phyloP scores from a whole-genome alignment of 345 rosid species.

The Hibiscus trionum region DNA sequence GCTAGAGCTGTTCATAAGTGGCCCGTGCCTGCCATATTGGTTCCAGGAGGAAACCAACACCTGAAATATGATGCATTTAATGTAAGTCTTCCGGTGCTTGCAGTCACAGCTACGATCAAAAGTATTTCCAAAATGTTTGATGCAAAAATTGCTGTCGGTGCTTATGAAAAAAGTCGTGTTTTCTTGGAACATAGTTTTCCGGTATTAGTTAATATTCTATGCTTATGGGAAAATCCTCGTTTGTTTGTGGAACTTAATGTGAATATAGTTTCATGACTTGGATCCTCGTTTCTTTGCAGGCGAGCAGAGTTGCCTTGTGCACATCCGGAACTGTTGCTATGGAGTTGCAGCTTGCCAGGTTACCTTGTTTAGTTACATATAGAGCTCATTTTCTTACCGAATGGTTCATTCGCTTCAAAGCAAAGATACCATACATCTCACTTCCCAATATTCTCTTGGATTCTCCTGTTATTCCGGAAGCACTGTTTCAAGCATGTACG shows the following conservation, averaged over 20 bases:
- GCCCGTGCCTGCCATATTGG: constrained; percentile 65
- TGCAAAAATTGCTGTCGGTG: background rate
- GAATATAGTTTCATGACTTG: background rate
- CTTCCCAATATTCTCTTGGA: constrained; percentile 80
- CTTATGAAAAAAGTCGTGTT: background rate
- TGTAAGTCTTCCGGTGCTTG: constrained; percentile 34
- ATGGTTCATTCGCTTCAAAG: constrained; percentile 59
- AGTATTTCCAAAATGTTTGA: background rate
- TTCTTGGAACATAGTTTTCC: background rate
- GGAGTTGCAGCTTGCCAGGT: constrained; percentile 72
- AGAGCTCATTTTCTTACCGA: constrained; percentile 79
- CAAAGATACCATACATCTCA: constrained; percentile 78
- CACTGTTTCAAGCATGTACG: constrained; percentile 68
- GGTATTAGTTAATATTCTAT: background rate
- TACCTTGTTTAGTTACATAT: constrained; percentile 81
- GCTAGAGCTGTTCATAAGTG: constrained; percentile 35
- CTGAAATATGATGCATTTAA: constrained; percentile 71
- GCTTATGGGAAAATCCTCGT: background rate
- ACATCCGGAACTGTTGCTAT: constrained; percentile 98
- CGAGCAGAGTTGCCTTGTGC: constrained; percentile 73
- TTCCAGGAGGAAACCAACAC: constrained; percentile 56
- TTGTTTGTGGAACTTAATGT: background rate
- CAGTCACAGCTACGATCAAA: too few relatives aligned
- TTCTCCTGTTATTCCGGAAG: constrained; percentile 74
- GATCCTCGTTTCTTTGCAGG: constrained; percentile 37